Base-by-base conservation (phyloP, 2,329 filamentous ascomycete species). In the Niveomyces coronatus region DNA sequence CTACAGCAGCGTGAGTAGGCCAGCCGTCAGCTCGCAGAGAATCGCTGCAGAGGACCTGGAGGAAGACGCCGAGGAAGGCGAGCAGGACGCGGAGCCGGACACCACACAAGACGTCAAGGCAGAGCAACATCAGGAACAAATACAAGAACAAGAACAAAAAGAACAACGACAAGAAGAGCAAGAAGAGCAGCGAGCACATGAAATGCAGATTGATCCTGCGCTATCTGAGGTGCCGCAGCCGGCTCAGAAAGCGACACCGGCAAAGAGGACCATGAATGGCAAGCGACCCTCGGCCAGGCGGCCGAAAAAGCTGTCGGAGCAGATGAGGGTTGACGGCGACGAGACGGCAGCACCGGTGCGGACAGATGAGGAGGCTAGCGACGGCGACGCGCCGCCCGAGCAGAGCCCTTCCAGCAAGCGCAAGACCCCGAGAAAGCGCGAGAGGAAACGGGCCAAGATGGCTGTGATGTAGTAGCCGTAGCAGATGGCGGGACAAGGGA, bases 201-300 rank as follows among this genome's bases (percentile, higher is more conserved):
- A 54, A n/a, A 50, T 58, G 19, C 43, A 51, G 14, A 58, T 61
- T 30, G 58, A 57, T 39, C 55, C 54, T 2, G 55, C 54, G 2
- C 41, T 57, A 18, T 45, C 44, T 23, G 44, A 44, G 29, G 35
- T 30, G 10, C 36, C 39, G 16, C 32, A 45, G 20, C 34, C 43
- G 7, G 31, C 35, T 5, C 52, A 51, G 42, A 53, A 51, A 39
- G 44, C 53, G 18, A 47, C 50, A 4, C 45, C 54, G 13, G 48
- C 48, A 8, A 54, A 50, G 40, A 48, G 47, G 20, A 46, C 49
- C 11, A 38, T 44, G 8, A 44, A 46, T 17, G 51, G 51, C 33
- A 45, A 47, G 15, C 45, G 49, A 19, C 43, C 49, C 6, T 44
- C 43, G 6, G 29, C 42, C 10, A 53, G 37, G 45, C 47, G 31